Base-by-base conservation (phyloP, 2,329 filamentous ascomycete species). In the Uncinocarpus reesii region DNA sequence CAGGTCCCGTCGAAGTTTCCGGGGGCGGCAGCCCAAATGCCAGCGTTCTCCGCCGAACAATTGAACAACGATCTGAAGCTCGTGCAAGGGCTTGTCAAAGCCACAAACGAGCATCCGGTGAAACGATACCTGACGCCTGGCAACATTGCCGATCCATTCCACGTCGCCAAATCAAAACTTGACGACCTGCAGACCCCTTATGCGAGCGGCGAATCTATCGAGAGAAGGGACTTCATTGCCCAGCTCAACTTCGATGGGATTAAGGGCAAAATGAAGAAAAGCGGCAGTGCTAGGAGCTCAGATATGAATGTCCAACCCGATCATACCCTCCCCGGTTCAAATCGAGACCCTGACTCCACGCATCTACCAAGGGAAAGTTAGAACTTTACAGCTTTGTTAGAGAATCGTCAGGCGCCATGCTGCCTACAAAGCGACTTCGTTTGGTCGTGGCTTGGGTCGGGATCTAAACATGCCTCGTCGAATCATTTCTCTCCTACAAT, bases 101-200 rank as follows among this genome's bases (percentile, higher is more conserved):
- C 32, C 23, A 21, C 35, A 24, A 48, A 24, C 18, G 45, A 48
- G n/a, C 3, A 48, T 36, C 45, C 45, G n/a, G 37, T 41, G n/a
- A 36, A 41, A 13, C 45, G 28, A 26, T 41, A 36, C 16, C 18
- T 48, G 18, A 48, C 45, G 5, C 45, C 45, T 4, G 45, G 45
- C 13, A 3, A 34, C 11, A 40, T 29, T 6, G 29, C 42, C 21
- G 45, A 48, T 26, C 37, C 37, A 5, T 16, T 24, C 15, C 26
- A 32, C 26, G 8, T 48, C 5, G 36, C 37, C 5, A 48, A 34
- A 15, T 21, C 13, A 28, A 4, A 18, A 5, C 45, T 48, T 20
- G 15, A 23, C 6, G 13, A 7, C 1, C 36, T 48, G 11, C 21
- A 48, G 18, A 26, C 28, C 2, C 36, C 36, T 7, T 48, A 41